Evolutionary conservation across 352 stramenopile genomes (phyloP), one percentile per base, ranked within the genome.

Genomic region (Phytopythium helicoides): DNA sequence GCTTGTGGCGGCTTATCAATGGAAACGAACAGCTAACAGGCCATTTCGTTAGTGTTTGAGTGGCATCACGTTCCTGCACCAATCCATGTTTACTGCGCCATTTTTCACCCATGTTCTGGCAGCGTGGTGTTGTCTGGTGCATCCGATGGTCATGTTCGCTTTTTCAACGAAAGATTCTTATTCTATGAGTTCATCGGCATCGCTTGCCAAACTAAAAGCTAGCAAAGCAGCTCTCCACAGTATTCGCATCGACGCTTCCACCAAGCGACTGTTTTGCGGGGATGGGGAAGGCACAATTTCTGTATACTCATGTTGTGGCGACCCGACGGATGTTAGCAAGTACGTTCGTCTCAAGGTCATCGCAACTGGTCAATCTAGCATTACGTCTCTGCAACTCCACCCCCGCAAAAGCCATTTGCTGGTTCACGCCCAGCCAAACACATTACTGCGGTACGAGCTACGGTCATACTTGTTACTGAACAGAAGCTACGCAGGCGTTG

Each of bases 381-480:
- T 92, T 52, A 81, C 78, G 11, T 72, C 58, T n/a, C 36, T 92
- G 34, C 47, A 74, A 28, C 50, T 89, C 14, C 80, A 91, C 48
- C 80, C 80, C 39, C 66, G 78, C 15, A 87, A 87, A 46, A 60
- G 70, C 19, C 80, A 89, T 31, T 53, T 91, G 47, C 62, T 92
- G 22, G 80, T 84, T 10, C 68, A 87, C 26, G 76, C 78, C 2
- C 80, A 87, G 33, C 75, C 73, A 3, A 84, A 80, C 33, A 54
- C 58, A 8, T 57, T 93, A 28, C 67, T 89, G 10, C 78, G 91
- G 51, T 90, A 86, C 52, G 80, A 93, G 31, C 46, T 89, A 38
- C 78, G 80, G 3, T 89, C 80, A 7, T 93, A 84, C 49, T 42
- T 91, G 42, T 52, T 89, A 25, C 61, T 91, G 9, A 84, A 89